phyloP scores from a whole-genome alignment of 352 stramenopile species.

The Globisporangium echinulatum region DNA sequence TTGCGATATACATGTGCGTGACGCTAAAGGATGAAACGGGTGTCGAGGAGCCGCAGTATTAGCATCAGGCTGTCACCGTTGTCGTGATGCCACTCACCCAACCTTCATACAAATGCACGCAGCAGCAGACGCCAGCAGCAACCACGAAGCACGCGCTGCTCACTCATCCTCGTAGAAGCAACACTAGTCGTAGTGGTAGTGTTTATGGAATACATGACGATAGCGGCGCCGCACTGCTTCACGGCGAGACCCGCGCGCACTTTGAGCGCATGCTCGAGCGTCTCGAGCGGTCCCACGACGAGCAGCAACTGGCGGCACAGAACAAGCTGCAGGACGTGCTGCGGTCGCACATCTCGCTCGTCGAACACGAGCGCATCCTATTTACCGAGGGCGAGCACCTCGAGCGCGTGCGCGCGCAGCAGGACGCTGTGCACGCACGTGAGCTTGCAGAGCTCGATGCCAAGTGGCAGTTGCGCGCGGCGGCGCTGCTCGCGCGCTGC shows the following conservation, averaged over 20 bases:
- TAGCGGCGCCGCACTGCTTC: constrained; percentile 17
- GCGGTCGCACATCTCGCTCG: constrained; percentile 36
- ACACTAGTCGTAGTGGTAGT: not conserved
- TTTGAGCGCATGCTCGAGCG: constrained; percentile 44
- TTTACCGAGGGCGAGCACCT: constrained; percentile 13
- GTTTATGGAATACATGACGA: not conserved
- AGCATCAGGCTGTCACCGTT: no score
- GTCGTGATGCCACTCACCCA: no score
- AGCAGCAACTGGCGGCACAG: constrained; percentile 31
- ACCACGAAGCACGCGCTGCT: constrained; percentile 27
- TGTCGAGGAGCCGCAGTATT: no score
- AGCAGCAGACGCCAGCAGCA: not conserved
- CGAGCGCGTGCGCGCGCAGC: constrained; percentile 18
- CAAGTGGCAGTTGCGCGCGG: constrained; percentile 16
- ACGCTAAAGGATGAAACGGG: no score
- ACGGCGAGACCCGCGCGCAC: constrained; percentile 45
- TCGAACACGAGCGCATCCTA: constrained; percentile 45
- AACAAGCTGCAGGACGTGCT: constrained; percentile 38
- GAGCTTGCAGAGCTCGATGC: constrained; percentile 22
- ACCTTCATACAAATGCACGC: not conserved
- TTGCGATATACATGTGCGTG: no score
- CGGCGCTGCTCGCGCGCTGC: constrained; percentile 12
- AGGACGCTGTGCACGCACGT: constrained; percentile 15
- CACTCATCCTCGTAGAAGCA: not conserved
- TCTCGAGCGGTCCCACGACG: constrained; percentile 35